Base-by-base conservation (phyloP, 495 filamentous ascomycete species). In the Pseudomonodictys pantanalensis region DNA sequence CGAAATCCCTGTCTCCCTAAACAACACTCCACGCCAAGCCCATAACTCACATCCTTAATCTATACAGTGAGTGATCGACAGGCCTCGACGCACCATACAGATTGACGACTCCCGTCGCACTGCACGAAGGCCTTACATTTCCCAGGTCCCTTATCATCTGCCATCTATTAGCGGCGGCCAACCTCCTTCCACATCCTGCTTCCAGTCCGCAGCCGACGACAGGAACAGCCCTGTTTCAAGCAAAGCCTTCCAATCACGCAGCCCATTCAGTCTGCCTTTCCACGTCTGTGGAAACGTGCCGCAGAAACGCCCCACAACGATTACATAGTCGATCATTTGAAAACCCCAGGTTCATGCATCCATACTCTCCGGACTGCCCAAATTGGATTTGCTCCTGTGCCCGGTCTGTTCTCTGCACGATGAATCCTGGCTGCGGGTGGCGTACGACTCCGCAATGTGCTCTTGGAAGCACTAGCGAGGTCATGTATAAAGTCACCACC, bases 301-400 rank as follows among this genome's bases (percentile, higher is more conserved):
- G 17, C 51, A 50, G 23, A 33, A 49, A 51, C 50, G 44, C 54
- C 55, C 55, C 47, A 64, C 61, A 29, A n/a, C 28, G 22, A 20
- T 39, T 30, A 45, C 17, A 39, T n/a, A 45, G 18, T 3, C 28
- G 42, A 54, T 64, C 54, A 64, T 59, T 46, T 59, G 23, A 32
- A 59, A 59, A 58, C 41, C 10, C 29, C 38, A 30, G 61, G 61
- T 53, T 57, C 46, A 63, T 52, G 60, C 60, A 17, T 24, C 29
- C 42, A 33, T 9, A 46, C 33, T 32, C 35, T 24, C 39, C 48
- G 20, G 54, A 41, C 54, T 58, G 39, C 55, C 61, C 41, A 59
- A 49, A 58, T 48, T 59, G 61, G 61, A 49, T 26, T 6, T 64
- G 55, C 48, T 64, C 49, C 61, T 32, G 49, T n/a, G 45, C 30